A percentile compares a stretch with the other conserved stretches of the same genome.
These are phyloP conservation scores for Solanum verrucosum DNA, from an alignment of 257 asterid species.

Conservation along the genomic window DNA sequence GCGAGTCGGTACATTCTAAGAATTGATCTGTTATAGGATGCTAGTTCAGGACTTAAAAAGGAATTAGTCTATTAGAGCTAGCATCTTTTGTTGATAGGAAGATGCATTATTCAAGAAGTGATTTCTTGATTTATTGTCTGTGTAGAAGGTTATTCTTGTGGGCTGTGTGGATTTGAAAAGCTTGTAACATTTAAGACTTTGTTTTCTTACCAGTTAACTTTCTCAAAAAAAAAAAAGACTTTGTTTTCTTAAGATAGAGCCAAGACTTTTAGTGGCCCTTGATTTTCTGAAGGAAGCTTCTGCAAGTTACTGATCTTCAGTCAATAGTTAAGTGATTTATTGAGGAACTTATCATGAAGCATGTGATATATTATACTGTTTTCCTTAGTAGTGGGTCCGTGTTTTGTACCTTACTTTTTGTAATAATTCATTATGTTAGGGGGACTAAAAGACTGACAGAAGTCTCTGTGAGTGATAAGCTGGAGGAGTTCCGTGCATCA, in stretches of 20 bases:
- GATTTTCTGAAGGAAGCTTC: background rate
- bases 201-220: background rate
- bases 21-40: background rate
- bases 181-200: background rate
- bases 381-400: background rate
- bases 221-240: background rate
- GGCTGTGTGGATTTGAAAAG: background rate
- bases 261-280: background rate
- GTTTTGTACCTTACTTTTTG: background rate
- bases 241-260: background rate
- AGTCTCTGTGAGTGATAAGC: conserved; percentile 85
- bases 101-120: background rate
- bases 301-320: background rate
- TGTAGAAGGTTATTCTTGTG: background rate
- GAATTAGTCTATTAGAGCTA: background rate
- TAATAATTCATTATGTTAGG: conserved; percentile 20
- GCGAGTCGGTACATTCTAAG: background rate
- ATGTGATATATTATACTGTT: background rate
- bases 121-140: background rate
- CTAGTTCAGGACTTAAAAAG: background rate
- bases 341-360: background rate
- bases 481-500: conserved; percentile 89
- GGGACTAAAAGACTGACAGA: conserved; percentile 51
- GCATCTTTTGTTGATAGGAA: background rate
- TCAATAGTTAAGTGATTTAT: background rate